Percentiles rank a stretch among this genome's conserved stretches.
Conservation (phyloP, 495 filamentous ascomycete species). For the Lophium mytilinum region DNA sequence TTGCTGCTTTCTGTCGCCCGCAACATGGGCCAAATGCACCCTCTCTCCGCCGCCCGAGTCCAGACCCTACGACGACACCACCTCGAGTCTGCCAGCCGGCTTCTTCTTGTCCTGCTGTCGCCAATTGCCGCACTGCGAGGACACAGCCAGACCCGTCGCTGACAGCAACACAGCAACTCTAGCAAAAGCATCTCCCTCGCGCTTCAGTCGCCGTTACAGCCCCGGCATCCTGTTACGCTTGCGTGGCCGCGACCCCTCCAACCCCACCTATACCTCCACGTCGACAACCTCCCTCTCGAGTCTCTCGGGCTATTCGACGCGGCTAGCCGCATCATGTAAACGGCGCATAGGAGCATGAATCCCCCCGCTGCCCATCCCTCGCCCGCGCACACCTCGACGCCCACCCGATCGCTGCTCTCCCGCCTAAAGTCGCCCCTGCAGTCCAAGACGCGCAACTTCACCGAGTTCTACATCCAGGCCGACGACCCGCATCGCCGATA, state of each 20-base stretch:
- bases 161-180: neutral
- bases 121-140: too few species aligned
- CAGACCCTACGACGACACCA: too few species aligned
- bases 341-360: slow-evolving; percentile 30
- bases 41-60: too few species aligned
- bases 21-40: too few species aligned
- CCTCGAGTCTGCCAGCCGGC: too few species aligned
- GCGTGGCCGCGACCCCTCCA: neutral
- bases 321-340: slow-evolving; percentile 25
- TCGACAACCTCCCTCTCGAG: neutral
- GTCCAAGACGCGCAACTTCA: slow-evolving; percentile 60
- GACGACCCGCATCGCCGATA: slow-evolving; percentile 88
- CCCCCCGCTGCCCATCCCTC: slow-evolving; percentile 25
- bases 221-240: neutral
- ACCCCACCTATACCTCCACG: too few species aligned
- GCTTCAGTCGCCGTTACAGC: neutral
- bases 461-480: slow-evolving; percentile 73
- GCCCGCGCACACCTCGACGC: slow-evolving; percentile 7
- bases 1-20: too few species aligned
- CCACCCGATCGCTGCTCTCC: slow-evolving; percentile 44
- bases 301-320: neutral
- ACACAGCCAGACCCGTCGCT: too few species aligned
- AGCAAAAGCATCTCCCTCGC: neutral
- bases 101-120: too few species aligned
- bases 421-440: slow-evolving; percentile 53